Evolutionary conservation across 495 filamentous ascomycete genomes (phyloP).

Genomic region (Filosporella fistucella): DNA sequence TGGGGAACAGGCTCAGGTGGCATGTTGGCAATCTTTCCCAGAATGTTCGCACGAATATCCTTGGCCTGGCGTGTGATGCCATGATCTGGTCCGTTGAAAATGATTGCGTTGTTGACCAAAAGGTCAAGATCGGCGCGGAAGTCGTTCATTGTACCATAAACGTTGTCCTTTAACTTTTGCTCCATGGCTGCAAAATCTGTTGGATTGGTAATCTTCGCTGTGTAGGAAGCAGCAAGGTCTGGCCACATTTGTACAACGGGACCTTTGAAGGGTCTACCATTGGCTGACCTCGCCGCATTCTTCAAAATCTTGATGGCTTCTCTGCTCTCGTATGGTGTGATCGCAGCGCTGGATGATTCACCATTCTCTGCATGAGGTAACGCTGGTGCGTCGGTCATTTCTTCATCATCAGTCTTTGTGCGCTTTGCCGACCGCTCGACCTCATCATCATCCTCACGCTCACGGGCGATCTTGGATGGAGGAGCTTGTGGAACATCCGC

Average conservation of each 20-base stretch:
- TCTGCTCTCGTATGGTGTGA: slow-evolving; percentile 42
- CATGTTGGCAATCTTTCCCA: slow-evolving; percentile 15
- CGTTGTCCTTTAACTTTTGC: slow-evolving; percentile 59
- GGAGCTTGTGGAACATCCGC: slow-evolving; percentile 13
- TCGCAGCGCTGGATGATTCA: slow-evolving; percentile 20
- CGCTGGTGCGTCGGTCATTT: not conserved
- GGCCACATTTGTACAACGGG: slow-evolving; percentile 61
- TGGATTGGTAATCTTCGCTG: slow-evolving; percentile 63
- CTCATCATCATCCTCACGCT: slow-evolving; percentile 62
- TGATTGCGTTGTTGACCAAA: slow-evolving; percentile 68
- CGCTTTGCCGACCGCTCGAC: slow-evolving; percentile 82
- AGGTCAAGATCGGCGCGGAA: slow-evolving; percentile 68
- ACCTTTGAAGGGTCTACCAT: slow-evolving; percentile 63
- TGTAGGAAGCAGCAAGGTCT: slow-evolving; percentile 56
- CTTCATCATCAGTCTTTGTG: slow-evolving; percentile 53
- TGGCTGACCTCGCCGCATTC: slow-evolving; percentile 76
- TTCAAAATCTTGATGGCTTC: slow-evolving; percentile 49
- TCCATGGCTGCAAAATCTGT: slow-evolving; percentile 86
- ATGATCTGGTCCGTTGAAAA: slow-evolving; percentile 81
- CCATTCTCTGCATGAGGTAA: not conserved
- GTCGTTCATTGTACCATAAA: slow-evolving; percentile 59
- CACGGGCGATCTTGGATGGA: slow-evolving; percentile 58
- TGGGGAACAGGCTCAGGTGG: slow-evolving; percentile 5
- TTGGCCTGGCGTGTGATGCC: slow-evolving; percentile 56
- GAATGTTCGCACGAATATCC: slow-evolving; percentile 12